Evolutionary conservation across 2,329 filamentous ascomycete genomes (phyloP), one percentile per base, ranked within the genome.

Genomic region (Penicillium sp.): DNA sequence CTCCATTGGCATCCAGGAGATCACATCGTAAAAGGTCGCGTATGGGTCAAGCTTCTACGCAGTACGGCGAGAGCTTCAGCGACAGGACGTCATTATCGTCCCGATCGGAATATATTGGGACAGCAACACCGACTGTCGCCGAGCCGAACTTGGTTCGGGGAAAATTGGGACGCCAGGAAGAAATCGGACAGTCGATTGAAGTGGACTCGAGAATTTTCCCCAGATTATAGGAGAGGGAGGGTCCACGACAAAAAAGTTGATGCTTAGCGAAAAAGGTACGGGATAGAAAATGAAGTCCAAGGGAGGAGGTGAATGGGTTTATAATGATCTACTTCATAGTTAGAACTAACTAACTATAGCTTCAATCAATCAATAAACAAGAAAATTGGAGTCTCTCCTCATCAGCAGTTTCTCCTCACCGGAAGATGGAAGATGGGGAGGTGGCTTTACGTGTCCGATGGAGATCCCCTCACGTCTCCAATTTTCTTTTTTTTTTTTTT

Each of bases 351-450:
- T 20, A n/a, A n/a, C n/a, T n/a, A n/a, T n/a, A 31, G 28, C 26
- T 43, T 22, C 13, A 9, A 20, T 20, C 18, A 20, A 20, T 20
- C 18, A 20, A 34, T 5, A 36, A 27, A 14, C 41, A 18, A 9
- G 28, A 28, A n/a, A 37, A 46, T 41, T 20, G 43, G 13, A 27
- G 31, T 32, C 22, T 31, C n/a, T 24, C 29, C 50, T 50, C 50
- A 47, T 51, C 44, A 47, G 50, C 52, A 1, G 52, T 55, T 57
- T 55, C 54, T 57, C 55, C 54, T 57, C 54, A 57, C 55, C 50
- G 54, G 44, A 44, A 37, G 26, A 36, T 22, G 18, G 18, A 8
- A 23, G 22, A 24, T 24, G 23, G 8, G 16, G 31, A 28, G 29
- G 18, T 3, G n/a, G 29, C 29, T 31, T 31, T 34, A 34, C 9